A percentile compares a stretch with the other conserved stretches of the same genome.
These are phyloP conservation scores for Brettanomyces sp. DNA, from an alignment of 805 yeast genomes.

Conservation along the genomic window DNA sequence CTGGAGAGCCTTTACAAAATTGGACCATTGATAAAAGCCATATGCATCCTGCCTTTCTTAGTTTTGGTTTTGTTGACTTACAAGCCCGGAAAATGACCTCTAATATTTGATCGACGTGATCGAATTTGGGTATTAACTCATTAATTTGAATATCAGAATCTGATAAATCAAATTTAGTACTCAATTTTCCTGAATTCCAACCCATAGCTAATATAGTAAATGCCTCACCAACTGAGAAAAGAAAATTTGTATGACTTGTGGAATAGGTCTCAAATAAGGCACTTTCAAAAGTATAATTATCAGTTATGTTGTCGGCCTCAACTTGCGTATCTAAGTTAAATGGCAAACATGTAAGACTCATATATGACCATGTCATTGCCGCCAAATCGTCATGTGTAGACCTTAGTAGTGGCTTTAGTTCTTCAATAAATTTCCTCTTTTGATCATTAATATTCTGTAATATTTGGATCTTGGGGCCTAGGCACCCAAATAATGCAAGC, in stretches of 20 bases:
- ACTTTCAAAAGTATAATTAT: conserved; percentile 27
- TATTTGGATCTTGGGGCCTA: conserved; percentile 27
- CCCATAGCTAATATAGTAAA: conserved; percentile 63
- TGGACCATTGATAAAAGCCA: conserved; percentile 80
- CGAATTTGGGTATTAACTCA: conserved; percentile 1
- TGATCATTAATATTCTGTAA: conserved; percentile 14
- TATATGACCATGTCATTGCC: conserved; percentile 43
- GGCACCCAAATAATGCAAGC: conserved; percentile 34
- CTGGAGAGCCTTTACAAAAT: conserved; percentile 46
- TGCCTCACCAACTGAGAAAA: conserved; percentile 81
- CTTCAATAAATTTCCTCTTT: conserved; percentile 18
- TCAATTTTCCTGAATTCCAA: conserved; percentile 55
- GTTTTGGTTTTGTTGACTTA: conserved; percentile 57
- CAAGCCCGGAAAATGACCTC: conserved; percentile 42
- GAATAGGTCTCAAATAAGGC: conserved; percentile 46
- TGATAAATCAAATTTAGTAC: conserved; percentile 45
- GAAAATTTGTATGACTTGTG: conserved; percentile 65
- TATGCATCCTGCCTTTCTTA: conserved; percentile 70
- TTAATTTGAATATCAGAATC: conserved; percentile 15
- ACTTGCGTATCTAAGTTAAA: conserved; percentile 11
- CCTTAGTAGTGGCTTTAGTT: conserved; percentile 33
- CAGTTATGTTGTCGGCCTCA: conserved; percentile 12
- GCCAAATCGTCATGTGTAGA: conserved; percentile 49
- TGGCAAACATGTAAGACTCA: conserved; percentile 31
- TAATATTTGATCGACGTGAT: conserved; percentile 28